A percentile compares a stretch with the other conserved stretches of the same genome.
Evolutionary conservation across 805 yeast species (phyloP).

Genomic region (Groenewaldozyma tartarivorans): DNA sequence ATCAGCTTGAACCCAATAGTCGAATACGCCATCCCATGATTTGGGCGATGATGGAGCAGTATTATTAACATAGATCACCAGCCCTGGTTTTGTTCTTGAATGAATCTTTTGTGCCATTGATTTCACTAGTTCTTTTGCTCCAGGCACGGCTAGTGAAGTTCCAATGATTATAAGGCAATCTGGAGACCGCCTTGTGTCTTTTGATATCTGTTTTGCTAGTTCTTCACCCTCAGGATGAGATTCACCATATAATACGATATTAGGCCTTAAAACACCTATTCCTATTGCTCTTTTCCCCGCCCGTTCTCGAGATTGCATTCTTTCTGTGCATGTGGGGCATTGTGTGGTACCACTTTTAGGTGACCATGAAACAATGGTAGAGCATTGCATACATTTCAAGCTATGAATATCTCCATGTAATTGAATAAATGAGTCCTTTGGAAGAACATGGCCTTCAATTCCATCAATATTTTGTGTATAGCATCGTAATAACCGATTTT

Average conservation of each 20-base stretch:
- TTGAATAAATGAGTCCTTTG: slow-evolving; percentile 69
- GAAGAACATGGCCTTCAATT: slow-evolving; percentile 51
- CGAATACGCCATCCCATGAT: slow-evolving; percentile 63
- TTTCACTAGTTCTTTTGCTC: slow-evolving; percentile 70
- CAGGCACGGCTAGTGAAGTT: slow-evolving; percentile 82
- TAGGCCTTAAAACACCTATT: slow-evolving; percentile 74
- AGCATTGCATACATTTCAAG: slow-evolving; percentile 69
- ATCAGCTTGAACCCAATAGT: slow-evolving; percentile 68
- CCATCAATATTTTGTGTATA: slow-evolving; percentile 95
- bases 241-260: slow-evolving; percentile 87
- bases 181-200: slow-evolving; percentile 54
- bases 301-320: slow-evolving; percentile 44
- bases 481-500: slow-evolving; percentile 65
- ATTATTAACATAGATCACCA: slow-evolving; percentile 67
- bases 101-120: slow-evolving; percentile 61
- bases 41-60: slow-evolving; percentile 40
- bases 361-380: slow-evolving; percentile 53
- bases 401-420: slow-evolving; percentile 80
- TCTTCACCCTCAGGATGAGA: slow-evolving; percentile 80
- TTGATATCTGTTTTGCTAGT: slow-evolving; percentile 58
- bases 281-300: slow-evolving; percentile 70
- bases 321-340: slow-evolving; percentile 58
- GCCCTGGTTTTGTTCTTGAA: slow-evolving; percentile 43
- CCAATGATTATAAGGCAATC: slow-evolving; percentile 80
- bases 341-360: slow-evolving; percentile 62